Evolutionary conservation across 148 eudicot genomes (phyloP), one percentile per base, ranked within the genome.

Genomic region (Chenopodium album): DNA sequence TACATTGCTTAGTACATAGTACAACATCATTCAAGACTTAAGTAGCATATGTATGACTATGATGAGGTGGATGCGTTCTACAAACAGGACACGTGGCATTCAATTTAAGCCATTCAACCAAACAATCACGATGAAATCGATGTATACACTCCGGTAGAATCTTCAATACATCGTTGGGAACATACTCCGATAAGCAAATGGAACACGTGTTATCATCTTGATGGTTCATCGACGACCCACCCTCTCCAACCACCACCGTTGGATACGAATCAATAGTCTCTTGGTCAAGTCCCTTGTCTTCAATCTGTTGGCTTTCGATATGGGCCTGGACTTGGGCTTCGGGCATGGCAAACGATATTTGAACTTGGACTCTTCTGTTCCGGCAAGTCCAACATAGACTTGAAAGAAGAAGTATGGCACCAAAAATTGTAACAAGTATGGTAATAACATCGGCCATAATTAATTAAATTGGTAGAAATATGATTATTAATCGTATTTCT

Each of bases 101-200:
- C 13, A 10, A 16, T n/a, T 19, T 20, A 31, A 85, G 82, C 84
- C 87, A 85, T 28, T 66, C 71, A 26, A 52, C 79, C 34, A 81
- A 75, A 19, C 87, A 85, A 41, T 85, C 48, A 16, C 17, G 31
- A 68, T 85, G 84, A 13, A 78, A 85, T 19, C 76, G 22, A 78
- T 85, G 87, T 64, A 81, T 16, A 78, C 84, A 85, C 56, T 85
- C 75, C 1, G 87, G 87, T 47, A 85, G 12, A n/a, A 85, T 78
- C 87, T 66, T 85, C 41, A 77, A 9, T 5, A 77, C 62, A 78
- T 81, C 84, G 3, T 67, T 34, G 4, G 44, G 26, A 5, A 13
- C 22, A 74, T 56, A 56, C 16, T 56, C 62, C 1, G 62, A 56
- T 17, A 56, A 56, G 62, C 62, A 56, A 19, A 56, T 56, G 0